Conservation (phyloP, 768 basidiomycete genomes). For the Mycena rebaudengoi region DNA sequence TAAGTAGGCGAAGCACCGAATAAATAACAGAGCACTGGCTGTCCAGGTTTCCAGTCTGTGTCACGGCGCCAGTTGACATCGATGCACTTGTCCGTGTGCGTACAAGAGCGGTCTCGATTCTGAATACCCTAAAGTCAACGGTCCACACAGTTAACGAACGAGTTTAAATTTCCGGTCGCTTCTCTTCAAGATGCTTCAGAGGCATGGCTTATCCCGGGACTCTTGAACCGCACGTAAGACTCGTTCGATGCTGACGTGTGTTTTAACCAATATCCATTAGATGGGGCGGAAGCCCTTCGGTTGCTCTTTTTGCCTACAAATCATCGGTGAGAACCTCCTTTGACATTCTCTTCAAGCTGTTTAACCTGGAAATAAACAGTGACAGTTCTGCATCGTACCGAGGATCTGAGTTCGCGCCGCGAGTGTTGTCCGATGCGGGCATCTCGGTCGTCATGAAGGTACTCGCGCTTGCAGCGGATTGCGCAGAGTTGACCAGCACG, state of each 20-base stretch:
- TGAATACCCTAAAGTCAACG: neutral
- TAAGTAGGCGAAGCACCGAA: neutral
- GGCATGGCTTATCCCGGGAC: conserved; percentile 86
- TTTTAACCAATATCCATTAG: too few relatives aligned
- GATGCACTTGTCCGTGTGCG: conserved; percentile 73
- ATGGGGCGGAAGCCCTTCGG: conserved; percentile 68
- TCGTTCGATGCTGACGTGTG: too few relatives aligned
- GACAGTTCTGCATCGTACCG: conserved; percentile 70
- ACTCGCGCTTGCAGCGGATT: neutral
- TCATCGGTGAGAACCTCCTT: conserved; percentile 54
- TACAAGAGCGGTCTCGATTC: conserved; percentile 3
- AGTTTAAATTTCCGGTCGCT: conserved; percentile 86
- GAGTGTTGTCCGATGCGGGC: conserved; percentile 64
- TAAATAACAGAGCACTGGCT: too few relatives aligned
- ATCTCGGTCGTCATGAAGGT: conserved; percentile 72
- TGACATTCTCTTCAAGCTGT: neutral
- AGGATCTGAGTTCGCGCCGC: conserved; percentile 55
- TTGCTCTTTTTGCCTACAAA: conserved; percentile 86
- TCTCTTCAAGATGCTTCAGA: conserved; percentile 92
- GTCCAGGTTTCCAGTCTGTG: conserved; percentile 75
- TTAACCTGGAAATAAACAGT: neutral
- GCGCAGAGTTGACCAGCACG: neutral
- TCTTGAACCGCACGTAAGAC: conserved; percentile 83
- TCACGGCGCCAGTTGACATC: conserved; percentile 77
- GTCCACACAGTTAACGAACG: conserved; percentile 76